Evolutionary conservation across 768 basidiomycete genomes (phyloP).

Genomic region (Termitomyces bulborhizus): DNA sequence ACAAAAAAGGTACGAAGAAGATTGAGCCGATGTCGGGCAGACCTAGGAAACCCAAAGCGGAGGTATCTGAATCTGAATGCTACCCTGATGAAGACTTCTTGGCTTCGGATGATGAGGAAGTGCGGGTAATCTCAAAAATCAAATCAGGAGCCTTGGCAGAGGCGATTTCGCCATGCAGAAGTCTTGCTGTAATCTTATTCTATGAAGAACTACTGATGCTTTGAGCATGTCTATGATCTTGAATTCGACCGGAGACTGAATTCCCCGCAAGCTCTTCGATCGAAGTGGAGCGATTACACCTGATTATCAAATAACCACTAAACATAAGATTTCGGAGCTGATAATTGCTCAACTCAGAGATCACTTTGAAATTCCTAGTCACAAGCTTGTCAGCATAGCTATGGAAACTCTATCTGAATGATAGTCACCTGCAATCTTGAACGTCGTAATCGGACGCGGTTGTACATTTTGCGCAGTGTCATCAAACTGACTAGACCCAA

Average conservation of each 20-base stretch:
- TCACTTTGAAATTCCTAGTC: background rate
- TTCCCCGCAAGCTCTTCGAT: no score
- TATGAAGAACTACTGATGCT: background rate
- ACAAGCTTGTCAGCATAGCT: no score
- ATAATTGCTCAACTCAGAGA: no score
- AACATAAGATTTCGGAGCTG: no score
- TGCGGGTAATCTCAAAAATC: background rate
- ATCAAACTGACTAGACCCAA: background rate
- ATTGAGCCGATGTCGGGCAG: background rate
- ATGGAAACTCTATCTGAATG: no score
- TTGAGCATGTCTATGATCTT: background rate
- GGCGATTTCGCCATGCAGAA: background rate
- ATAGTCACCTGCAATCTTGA: background rate
- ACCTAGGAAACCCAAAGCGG: background rate
- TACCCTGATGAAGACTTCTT: background rate
- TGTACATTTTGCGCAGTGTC: constrained; percentile 1
- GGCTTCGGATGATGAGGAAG: background rate
- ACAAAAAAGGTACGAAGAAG: background rate
- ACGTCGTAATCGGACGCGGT: background rate
- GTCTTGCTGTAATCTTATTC: background rate
- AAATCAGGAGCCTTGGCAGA: background rate
- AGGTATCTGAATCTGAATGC: background rate
- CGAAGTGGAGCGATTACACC: background rate
- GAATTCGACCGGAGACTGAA: no score
- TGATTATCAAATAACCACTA: background rate